A percentile compares a stretch with the other conserved stretches of the same genome.
Evolutionary conservation across 192 early-diverging fungal genomes (phyloP).

Genomic region (Umbelopsis sp.): DNA sequence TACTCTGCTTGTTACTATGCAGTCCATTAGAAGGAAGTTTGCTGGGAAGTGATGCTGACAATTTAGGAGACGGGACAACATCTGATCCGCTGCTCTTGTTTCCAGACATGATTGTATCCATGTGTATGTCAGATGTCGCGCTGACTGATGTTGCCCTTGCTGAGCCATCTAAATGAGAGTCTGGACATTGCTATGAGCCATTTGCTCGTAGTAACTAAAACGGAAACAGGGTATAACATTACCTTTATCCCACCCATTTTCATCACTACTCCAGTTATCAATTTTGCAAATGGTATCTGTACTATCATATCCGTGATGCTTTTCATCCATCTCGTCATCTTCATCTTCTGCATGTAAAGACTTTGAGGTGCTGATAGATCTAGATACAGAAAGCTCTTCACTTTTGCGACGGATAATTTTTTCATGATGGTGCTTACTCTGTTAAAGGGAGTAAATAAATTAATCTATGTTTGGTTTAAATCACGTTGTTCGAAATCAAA

Average conservation of each 20-base stretch:
- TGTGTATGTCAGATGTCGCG: conserved; percentile 4
- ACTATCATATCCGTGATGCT: conserved; percentile 9
- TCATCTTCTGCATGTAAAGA: background rate
- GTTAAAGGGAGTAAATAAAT: background rate
- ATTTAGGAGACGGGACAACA: background rate
- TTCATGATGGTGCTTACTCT: conserved; percentile 1
- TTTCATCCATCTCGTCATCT: conserved; percentile 13
- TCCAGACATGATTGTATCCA: conserved; percentile 7
- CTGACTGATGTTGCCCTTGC: background rate
- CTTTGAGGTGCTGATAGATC: conserved; percentile 11
- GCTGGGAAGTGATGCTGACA: background rate
- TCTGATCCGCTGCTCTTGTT: conserved; percentile 2
- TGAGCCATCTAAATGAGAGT: conserved; percentile 14
- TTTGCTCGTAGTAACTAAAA: no score
- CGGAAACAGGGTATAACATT: background rate
- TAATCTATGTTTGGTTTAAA: background rate
- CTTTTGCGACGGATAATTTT: background rate
- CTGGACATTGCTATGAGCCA: background rate
- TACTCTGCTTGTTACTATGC: background rate
- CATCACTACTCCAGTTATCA: conserved; percentile 26
- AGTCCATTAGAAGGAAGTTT: background rate
- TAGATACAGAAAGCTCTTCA: conserved; percentile 9
- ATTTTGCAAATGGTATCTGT: conserved; percentile 12
- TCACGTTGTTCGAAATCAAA: background rate
- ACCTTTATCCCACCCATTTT: conserved; percentile 26